Percentiles rank a stretch among this genome's conserved stretches.
phyloP scores from a whole-genome alignment of 2,329 filamentous ascomycete genomes.

The Rasamsonia emersonii region DNA sequence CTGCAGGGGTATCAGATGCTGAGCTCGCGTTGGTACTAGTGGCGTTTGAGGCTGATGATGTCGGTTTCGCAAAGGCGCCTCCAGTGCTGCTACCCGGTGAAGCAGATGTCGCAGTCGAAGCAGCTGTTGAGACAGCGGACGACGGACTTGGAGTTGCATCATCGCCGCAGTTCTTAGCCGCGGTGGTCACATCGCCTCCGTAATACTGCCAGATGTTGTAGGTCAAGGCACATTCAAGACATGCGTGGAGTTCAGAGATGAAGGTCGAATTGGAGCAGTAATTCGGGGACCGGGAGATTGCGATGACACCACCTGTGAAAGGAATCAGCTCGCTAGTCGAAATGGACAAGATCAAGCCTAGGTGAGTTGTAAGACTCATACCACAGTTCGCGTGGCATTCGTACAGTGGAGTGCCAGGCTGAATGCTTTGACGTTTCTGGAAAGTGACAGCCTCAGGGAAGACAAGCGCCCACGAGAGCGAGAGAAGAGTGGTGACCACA shows the following conservation, averaged over 20 bases:
- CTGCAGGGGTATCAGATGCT: too few species aligned
- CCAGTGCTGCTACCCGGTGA: too few species aligned
- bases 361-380: slow-evolving; percentile 14
- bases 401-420: slow-evolving; percentile 22
- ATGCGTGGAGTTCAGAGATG: slow-evolving; percentile 18
- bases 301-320: slow-evolving; percentile 20
- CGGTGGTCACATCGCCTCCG: slow-evolving; percentile 27
- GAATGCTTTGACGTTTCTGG: slow-evolving; percentile 1
- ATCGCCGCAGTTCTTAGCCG: slow-evolving; percentile 28
- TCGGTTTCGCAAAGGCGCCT: too few species aligned
- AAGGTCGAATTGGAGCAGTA: slow-evolving; percentile 21
- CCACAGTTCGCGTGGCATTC: slow-evolving; percentile 28
- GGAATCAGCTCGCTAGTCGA: background rate
- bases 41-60: too few species aligned
- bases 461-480: background rate
- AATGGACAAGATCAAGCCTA: background rate
- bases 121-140: slow-evolving; percentile 1
- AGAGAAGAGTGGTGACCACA: background rate
- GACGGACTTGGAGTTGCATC: slow-evolving; percentile 5
- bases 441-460: background rate
- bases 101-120: slow-evolving; percentile 1
- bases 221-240: slow-evolving; percentile 36
- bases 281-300: slow-evolving; percentile 12
- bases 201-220: slow-evolving; percentile 41
- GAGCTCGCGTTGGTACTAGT: too few species aligned